A percentile compares a stretch with the other conserved stretches of the same genome.
Evolutionary conservation across 108 stramenopile genomes (phyloP).

Genomic region (Nitzschia sp.): DNA sequence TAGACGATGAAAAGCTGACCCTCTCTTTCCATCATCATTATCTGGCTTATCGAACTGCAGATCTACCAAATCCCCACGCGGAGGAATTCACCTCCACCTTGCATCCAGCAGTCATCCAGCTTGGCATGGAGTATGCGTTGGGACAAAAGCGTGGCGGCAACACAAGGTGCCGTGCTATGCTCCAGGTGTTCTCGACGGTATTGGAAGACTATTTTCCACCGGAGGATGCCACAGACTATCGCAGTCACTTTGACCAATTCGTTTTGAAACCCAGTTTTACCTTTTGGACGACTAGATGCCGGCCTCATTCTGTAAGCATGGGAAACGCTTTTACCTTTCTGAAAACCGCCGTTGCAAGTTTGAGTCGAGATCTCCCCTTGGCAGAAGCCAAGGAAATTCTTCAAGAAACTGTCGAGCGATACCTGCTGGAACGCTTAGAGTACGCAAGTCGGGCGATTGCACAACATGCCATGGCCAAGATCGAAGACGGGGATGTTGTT

Average conservation of each 20-base stretch:
- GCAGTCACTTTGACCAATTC: constrained; percentile 81
- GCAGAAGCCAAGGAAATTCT: constrained; percentile 76
- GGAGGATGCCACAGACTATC: constrained; percentile 46
- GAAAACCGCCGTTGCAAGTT: constrained; percentile 77
- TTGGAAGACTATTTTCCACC: constrained; percentile 66
- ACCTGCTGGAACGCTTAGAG: constrained; percentile 86
- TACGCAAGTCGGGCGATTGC: constrained; percentile 91
- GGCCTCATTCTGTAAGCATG: constrained; percentile 95
- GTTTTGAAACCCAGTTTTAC: constrained; percentile 89
- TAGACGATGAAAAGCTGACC: too few relatives aligned
- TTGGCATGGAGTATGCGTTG: constrained; percentile 83
- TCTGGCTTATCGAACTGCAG: too few relatives aligned
- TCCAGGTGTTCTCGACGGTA: constrained; percentile 75
- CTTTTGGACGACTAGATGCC: constrained; percentile 86
- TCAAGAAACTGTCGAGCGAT: constrained; percentile 82
- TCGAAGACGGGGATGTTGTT: constrained; percentile 80
- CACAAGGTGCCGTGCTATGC: constrained; percentile 89
- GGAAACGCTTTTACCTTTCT: constrained; percentile 95
- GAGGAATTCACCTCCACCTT: constrained; percentile 42
- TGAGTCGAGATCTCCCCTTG: constrained; percentile 83
- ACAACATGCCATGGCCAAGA: constrained; percentile 72
- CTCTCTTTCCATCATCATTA: too few relatives aligned
- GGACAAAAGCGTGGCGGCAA: constrained; percentile 88
- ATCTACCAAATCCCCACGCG: constrained; percentile 35
- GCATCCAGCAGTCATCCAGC: constrained; percentile 83